phyloP scores from a whole-genome alignment of 1,284 basidiomycete genomes.

The Marasmius fiardii region DNA sequence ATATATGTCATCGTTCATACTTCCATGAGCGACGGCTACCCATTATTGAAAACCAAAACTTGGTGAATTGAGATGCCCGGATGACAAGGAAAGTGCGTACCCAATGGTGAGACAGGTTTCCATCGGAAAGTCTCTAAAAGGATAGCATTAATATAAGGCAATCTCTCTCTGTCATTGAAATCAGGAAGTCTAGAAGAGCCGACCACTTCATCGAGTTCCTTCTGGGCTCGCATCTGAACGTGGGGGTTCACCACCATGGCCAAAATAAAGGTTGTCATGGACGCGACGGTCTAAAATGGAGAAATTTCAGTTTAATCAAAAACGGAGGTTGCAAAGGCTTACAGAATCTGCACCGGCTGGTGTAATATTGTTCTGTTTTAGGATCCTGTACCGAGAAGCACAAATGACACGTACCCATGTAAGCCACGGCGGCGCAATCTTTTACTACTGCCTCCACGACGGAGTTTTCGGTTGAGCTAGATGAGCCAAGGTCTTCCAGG shows the following conservation, averaged over 20 bases:
- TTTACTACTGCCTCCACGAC: not conserved
- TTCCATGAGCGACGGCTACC: not conserved
- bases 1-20: not conserved
- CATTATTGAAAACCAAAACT: not conserved
- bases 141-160: slow-evolving; percentile 30
- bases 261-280: slow-evolving; percentile 21
- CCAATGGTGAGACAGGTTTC: not conserved
- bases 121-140: slow-evolving; percentile 15
- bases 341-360: not conserved
- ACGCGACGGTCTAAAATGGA: slow-evolving; percentile 18
- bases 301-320: too few species aligned
- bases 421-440: not conserved
- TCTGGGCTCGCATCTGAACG: slow-evolving; percentile 24
- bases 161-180: slow-evolving; percentile 26
- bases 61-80: not conserved
- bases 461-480: not conserved
- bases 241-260: slow-evolving; percentile 26
- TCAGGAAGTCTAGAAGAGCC: slow-evolving; percentile 29
- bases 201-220: slow-evolving; percentile 30
- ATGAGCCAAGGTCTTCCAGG: not conserved
- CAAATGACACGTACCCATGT: not conserved
- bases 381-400: too few species aligned
- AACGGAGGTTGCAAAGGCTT: not conserved
- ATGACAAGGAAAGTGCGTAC: not conserved
- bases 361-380: too few species aligned